These are phyloP conservation scores for Fusarium marasasianum DNA, from an alignment of 2,329 filamentous ascomycete genomes.

Conservation along the genomic window DNA sequence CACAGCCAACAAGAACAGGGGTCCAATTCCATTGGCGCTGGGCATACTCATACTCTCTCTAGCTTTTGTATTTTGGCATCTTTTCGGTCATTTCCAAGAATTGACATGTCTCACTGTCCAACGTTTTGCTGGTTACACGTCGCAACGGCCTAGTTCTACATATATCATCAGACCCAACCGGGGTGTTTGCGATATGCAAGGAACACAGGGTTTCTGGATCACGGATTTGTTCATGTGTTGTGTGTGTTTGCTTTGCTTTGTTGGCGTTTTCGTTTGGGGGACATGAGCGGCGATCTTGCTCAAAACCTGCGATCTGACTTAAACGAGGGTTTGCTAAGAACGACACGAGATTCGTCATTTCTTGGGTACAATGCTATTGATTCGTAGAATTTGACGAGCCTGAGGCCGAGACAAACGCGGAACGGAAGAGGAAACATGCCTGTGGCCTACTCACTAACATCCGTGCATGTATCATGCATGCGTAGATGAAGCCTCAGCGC, in stretches of 20 bases:
- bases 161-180: slow-evolving; percentile 17
- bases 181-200: slow-evolving; percentile 6
- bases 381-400: not conserved
- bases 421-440: not conserved
- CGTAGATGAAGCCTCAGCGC: not conserved
- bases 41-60: slow-evolving; percentile 28
- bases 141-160: not conserved
- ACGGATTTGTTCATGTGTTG: slow-evolving; percentile 20
- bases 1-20: slow-evolving; percentile 22
- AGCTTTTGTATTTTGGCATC: not conserved
- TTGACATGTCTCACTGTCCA: slow-evolving; percentile 19
- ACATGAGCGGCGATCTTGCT: slow-evolving; percentile 2
- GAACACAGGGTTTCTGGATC: not conserved
- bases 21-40: slow-evolving; percentile 7
- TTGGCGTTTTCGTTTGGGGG: not conserved
- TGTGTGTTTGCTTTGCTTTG: not conserved
- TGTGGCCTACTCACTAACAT: not conserved
- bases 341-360: slow-evolving; percentile 17
- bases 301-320: not conserved
- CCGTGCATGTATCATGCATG: not conserved
- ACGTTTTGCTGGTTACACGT: slow-evolving; percentile 25
- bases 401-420: not conserved
- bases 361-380: not conserved
- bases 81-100: slow-evolving; percentile 20
- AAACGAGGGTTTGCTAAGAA: slow-evolving; percentile 16